Conservation (phyloP, 225 moss, liverwort and hornwort species). For the Straminergon stramineum region DNA sequence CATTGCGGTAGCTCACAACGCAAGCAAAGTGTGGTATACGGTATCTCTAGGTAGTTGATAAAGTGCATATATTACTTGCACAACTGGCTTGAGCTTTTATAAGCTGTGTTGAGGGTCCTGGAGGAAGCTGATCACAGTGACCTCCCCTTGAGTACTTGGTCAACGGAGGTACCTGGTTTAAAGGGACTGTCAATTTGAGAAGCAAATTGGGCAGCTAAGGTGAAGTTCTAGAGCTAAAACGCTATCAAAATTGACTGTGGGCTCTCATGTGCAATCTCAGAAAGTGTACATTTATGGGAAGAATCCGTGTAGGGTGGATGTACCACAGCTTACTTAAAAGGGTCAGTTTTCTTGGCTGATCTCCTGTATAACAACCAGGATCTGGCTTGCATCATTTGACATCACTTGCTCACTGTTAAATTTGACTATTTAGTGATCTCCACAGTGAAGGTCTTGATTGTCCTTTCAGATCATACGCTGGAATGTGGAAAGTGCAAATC, state of each 20-base stretch:
- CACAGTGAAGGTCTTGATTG: not conserved
- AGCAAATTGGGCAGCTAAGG: not conserved
- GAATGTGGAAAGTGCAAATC: not conserved
- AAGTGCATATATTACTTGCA: not conserved
- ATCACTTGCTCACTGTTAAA: not conserved
- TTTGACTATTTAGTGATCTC: not conserved
- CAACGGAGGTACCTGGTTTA: not conserved
- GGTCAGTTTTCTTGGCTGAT: not conserved
- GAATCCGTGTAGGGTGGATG: too few relatives aligned
- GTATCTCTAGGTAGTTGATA: not conserved
- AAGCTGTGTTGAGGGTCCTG: not conserved
- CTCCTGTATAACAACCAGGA: not conserved
- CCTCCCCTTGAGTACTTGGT: not conserved
- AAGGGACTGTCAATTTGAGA: not conserved
- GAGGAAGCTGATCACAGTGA: not conserved
- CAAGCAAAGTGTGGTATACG: not conserved
- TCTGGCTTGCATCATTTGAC: constrained; percentile 19
- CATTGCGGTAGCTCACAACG: not conserved
- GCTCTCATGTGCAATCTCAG: not conserved
- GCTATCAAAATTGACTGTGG: not conserved
- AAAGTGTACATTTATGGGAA: too few relatives aligned
- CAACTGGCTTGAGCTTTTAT: not conserved
- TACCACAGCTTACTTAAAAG: not conserved
- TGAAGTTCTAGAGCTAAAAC: not conserved
- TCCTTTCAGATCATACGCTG: not conserved